These are phyloP conservation scores for Leavenworthia alabamica DNA, from an alignment of 345 rosid genomes.

Conservation along the genomic window DNA sequence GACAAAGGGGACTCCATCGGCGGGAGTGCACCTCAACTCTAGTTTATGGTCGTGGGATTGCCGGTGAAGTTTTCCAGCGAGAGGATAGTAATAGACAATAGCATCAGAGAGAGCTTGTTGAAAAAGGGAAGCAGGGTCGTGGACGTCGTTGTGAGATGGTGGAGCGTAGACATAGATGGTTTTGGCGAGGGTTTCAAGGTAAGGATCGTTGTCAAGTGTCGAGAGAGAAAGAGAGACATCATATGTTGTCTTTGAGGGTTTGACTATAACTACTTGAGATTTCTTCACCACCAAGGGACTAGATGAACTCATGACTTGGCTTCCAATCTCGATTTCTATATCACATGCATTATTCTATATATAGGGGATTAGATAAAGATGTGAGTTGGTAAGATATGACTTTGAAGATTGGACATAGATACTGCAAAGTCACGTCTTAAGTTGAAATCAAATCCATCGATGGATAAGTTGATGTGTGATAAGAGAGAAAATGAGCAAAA, in stretches of 20 bases:
- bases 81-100: conserved; percentile 49
- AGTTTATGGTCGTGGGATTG: conserved; percentile 35
- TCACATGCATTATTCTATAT: neutral
- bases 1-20: conserved; percentile 47
- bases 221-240: conserved; percentile 43
- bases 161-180: conserved; percentile 40
- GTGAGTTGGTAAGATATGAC: conserved; percentile 31
- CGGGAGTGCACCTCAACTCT: conserved; percentile 30
- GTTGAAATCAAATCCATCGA: conserved; percentile 14
- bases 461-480: neutral
- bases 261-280: conserved; percentile 27
- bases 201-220: conserved; percentile 46
- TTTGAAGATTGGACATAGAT: conserved; percentile 23
- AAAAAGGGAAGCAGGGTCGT: conserved; percentile 34
- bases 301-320: conserved; percentile 15
- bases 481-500: neutral
- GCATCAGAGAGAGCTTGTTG: conserved; percentile 47
- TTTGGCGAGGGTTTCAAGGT: conserved; percentile 38
- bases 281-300: conserved; percentile 25
- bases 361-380: neutral
- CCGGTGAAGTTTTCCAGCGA: conserved; percentile 53
- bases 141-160: neutral
- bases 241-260: conserved; percentile 46
- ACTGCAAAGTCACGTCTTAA: conserved; percentile 29
- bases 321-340: conserved; percentile 10